A percentile compares a stretch with the other conserved stretches of the same genome.
phyloP scores from a whole-genome alignment of 176 grass and related monocot genomes.

The Chrysopogon serrulatus region DNA sequence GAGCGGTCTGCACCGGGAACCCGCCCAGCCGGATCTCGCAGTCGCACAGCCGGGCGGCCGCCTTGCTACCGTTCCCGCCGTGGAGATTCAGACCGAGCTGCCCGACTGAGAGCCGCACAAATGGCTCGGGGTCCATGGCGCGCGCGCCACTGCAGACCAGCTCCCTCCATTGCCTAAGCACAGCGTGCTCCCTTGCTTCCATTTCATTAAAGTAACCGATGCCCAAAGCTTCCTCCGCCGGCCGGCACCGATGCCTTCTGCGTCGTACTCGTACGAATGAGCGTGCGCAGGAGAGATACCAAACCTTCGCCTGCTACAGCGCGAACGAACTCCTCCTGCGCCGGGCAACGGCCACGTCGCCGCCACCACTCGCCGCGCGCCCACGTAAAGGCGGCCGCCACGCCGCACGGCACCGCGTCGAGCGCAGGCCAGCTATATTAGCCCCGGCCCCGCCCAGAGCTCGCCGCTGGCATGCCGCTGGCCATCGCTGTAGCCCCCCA shows the following conservation, averaged over 20 bases:
- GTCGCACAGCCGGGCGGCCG: conserved; percentile 20
- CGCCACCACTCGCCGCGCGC: not conserved
- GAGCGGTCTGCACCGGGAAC: conserved; percentile 45
- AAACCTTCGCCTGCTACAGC: conserved; percentile 22
- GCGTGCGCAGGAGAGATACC: conserved; percentile 25
- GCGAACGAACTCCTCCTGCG: not conserved
- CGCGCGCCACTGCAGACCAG: not conserved
- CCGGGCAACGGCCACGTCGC: not conserved
- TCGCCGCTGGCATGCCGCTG: conserved; percentile 20
- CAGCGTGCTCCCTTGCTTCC: conserved; percentile 23
- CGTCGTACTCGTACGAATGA: not conserved
- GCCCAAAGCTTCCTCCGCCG: conserved; percentile 15
- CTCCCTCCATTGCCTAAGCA: conserved; percentile 9
- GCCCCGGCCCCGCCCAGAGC: not conserved
- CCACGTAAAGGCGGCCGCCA: too few relatives aligned
- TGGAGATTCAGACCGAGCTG: conserved; percentile 70
- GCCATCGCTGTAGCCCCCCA: not conserved
- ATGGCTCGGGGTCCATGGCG: conserved; percentile 69
- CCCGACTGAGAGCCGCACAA: conserved; percentile 54
- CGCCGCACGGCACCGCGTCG: not conserved
- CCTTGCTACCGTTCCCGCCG: conserved; percentile 14
- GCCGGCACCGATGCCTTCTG: not conserved
- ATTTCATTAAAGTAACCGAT: conserved; percentile 17
- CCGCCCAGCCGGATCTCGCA: conserved; percentile 74
- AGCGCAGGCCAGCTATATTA: not conserved